A percentile compares a stretch with the other conserved stretches of the same genome.
These are phyloP conservation scores for Penicillium fuscoglaucum DNA, from an alignment of 2,329 filamentous ascomycete species.

Conservation along the genomic window DNA sequence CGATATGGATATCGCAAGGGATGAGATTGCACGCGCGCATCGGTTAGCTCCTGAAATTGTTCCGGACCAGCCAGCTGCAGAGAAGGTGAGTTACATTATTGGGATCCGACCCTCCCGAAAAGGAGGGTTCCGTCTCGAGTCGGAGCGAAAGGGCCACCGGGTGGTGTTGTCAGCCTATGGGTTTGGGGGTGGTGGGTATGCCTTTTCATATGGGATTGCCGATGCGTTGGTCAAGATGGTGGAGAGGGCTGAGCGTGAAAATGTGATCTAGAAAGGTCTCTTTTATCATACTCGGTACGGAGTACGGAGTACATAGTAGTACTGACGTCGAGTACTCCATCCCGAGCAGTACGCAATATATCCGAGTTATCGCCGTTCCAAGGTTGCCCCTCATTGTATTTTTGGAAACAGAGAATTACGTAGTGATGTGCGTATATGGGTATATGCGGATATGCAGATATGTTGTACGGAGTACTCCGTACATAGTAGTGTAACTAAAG, in stretches of 20 bases:
- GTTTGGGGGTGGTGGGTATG: constrained; percentile 42
- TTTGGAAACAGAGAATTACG: not conserved
- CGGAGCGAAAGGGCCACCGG: constrained; percentile 27
- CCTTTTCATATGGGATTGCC: constrained; percentile 40
- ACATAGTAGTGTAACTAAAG: no score
- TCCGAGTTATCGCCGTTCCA: not conserved
- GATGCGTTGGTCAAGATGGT: constrained; percentile 40
- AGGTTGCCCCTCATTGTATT: not conserved
- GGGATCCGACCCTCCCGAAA: constrained; percentile 39
- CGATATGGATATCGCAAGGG: constrained; percentile 39
- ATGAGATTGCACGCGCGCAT: constrained; percentile 43
- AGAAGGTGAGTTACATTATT: constrained; percentile 35
- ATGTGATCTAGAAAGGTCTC: constrained; percentile 25
- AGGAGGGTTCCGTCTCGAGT: constrained; percentile 40
- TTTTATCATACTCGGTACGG: no score
- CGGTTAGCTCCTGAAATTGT: constrained; percentile 40
- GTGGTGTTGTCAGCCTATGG: constrained; percentile 40
- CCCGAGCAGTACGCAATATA: not conserved
- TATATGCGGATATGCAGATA: no score
- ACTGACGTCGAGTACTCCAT: no score
- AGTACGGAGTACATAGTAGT: no score
- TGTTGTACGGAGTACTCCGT: no score
- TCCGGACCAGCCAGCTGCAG: constrained; percentile 32
- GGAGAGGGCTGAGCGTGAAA: constrained; percentile 32
- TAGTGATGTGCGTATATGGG: no score